Evolutionary conservation across 2,329 filamentous ascomycete genomes (phyloP), one percentile per base, ranked within the genome.

Genomic region (Alternaria metachromatica): DNA sequence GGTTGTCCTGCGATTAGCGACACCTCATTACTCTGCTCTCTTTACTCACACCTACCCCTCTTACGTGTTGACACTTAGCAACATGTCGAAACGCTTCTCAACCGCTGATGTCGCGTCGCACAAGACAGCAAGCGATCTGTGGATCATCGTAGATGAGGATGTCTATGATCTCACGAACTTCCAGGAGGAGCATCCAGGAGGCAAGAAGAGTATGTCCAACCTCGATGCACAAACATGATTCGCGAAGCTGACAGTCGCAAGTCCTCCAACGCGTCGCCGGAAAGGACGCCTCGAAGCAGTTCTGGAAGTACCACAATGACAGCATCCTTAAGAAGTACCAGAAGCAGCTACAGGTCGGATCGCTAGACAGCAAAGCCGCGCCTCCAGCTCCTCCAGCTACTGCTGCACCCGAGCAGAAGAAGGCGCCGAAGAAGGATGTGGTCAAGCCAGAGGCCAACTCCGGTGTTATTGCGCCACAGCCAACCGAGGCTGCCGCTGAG

Each of bases 121-220:
- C 82, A 97, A 93, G 86, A 97, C 95, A 84, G 82, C 90, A 49
- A 89, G 93, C 77, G 90, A 90, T 78, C 86, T 97, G 65, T 98
- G 90, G 88, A 92, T 98, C 76, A 88, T 96, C 69, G 89, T 98
- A 71, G 95, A 98, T 72, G 92, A 94, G 75, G 95, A 98, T 81
- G 95, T 98, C 71, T 98, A 97, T 82, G 95, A 99, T 78, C 80
- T 98, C 74, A 97, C 94, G 73, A 94, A 82, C 66, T 86, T 85
- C 71, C 82, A 84, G 67, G 82, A 85, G 28, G 83, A 85, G 68
- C 83, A 84, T 68, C 81, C 82, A 11, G 93, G 93, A 88, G 87
- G 88, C 67, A 90, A 91, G 82, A 91, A 91, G 83, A 91, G 88
- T 90, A 82, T 68, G 85, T 61, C 69, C 7, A 33, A n/a, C 21